Evolutionary conservation across 345 rosid genomes (phyloP), one percentile per base, ranked within the genome.

Genomic region (Gossypium anomalum): DNA sequence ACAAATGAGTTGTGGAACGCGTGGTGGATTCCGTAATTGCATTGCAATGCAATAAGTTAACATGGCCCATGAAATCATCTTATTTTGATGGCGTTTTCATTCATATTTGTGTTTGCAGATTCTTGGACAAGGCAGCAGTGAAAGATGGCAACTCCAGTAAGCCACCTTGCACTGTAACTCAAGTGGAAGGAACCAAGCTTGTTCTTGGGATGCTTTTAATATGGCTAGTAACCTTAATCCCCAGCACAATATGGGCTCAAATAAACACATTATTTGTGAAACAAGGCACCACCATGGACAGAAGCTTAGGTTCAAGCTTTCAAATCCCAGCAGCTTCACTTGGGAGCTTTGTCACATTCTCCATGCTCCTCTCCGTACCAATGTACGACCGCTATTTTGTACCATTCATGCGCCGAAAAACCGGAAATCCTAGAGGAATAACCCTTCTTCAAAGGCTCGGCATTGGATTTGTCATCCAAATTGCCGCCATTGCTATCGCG

Each of bases 161-260:
- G 44, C 81, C 72, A 57, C 87, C 89, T 25, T 90, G 92, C 83
- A 89, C 98, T 10, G 89, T 90, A 56, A 92, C 94, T 7, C 94
- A 92, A 82, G 97, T 92, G 2, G 98, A 94, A 87, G 87, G 85
- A 55, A 78, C 87, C 55, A 94, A 92, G 86, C 93, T 90, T 55
- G 84, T 90, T 0, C 61, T 89, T 1, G 93, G 97, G 25, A 90
- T 94, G 92, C 79, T 84, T 71, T 68, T 85, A 2, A 88, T 92
- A 71, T 92, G 97, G 98, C 66, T 89, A 0, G 97, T 87, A 66
- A 92, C 96, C 47, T 79, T 94, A 63, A 83, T 92, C 47, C 98
- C 98, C 38, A 89, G 92, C 82, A 92, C 88, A 51, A 78, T 92
- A 71, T 89, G 96, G 94, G 97, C 98, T 70, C 98, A 92, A 82